Percentiles rank a stretch among this genome's conserved stretches.
These are phyloP conservation scores for Coelastrella sp. DNA, from an alignment of 139 green algal species.

Conservation along the genomic window DNA sequence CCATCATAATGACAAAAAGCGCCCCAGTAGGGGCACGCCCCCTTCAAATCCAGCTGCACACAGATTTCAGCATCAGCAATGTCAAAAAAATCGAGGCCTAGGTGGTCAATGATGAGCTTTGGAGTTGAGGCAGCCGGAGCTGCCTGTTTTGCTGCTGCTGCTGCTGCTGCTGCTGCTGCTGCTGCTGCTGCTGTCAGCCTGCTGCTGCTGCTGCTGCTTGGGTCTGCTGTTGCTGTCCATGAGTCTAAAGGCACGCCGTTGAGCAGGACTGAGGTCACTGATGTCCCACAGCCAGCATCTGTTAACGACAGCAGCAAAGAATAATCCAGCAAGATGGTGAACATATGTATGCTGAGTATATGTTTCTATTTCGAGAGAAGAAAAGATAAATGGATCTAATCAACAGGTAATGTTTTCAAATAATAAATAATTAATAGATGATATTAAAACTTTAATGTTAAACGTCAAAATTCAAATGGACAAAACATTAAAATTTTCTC, in stretches of 20 bases:
- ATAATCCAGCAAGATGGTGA: background rate
- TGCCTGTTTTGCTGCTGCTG: background rate
- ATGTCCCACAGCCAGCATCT: conserved; percentile 26
- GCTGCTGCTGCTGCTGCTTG: conserved; percentile 6
- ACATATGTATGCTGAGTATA: background rate
- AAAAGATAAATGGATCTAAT: no score
- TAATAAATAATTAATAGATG: no score
- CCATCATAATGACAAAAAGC: conserved; percentile 20
- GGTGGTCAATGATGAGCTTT: background rate
- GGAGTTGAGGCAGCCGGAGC: background rate
- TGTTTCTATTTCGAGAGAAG: background rate
- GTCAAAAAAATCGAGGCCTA: conserved; percentile 48
- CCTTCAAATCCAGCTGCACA: background rate
- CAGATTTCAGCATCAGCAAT: conserved; percentile 24
- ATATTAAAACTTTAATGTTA: no score
- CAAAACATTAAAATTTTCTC: no score
- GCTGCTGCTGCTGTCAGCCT: background rate
- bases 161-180: background rate
- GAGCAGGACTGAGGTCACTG: conserved; percentile 1
- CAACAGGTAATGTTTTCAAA: no score
- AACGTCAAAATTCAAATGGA: no score
- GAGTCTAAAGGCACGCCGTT: background rate
- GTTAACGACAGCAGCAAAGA: background rate
- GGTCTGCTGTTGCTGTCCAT: background rate
- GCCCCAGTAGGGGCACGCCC: conserved; percentile 19